Base-by-base conservation (phyloP, 2,329 filamentous ascomycete species). In the Talaromyces rugulosus region DNA sequence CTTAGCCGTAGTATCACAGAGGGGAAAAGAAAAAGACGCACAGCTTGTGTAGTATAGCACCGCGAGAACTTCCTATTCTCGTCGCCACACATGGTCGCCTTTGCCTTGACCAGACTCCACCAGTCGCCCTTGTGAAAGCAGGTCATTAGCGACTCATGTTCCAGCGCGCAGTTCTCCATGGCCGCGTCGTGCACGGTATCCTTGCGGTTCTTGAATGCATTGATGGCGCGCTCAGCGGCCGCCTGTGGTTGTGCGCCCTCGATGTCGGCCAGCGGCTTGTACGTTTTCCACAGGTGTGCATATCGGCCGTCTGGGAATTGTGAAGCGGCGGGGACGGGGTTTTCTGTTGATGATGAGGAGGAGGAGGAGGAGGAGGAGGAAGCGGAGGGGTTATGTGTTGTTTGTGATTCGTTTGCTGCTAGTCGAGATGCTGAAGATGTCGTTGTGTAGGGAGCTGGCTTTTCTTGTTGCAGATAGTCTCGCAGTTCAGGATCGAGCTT, bases 221-320 rank as follows among this genome's bases (percentile, higher is more conserved):
- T 89, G 58, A 97, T 81, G 61, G 98, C 87, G 72, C 91, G 83
- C 74, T 90, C 89, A 72, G 96, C 92, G 70, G 92, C 87, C 68
- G 95, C 90, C 44, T 85, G 86, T 73, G 89, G 89, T n/a, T 59
- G 56, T 23, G 83, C 82, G 64, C 86, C 86, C 70, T 94, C 89
- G 63, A 96, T 79, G 61, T 89, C 82, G 40, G 81, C 74, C 58
- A 90, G 86, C 8, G 94, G 88, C 62, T 85, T 85, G 82, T 99
- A 99, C 62, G 85, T 91, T 77, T 92, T 94, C 95, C 95, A 99
- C 34, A 99, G 82, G 74, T 98, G 85, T 61, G 93, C 92, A 77
- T 90, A 91, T 63, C 89, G 85, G 65, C 88, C 88, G 72, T 91
- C 89, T 70, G 84, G 83, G 70, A 82, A 90, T 18, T 88, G 79